Conservation (phyloP, 2,329 filamentous ascomycete species). For the Paraphaeosphaeria minitans region DNA sequence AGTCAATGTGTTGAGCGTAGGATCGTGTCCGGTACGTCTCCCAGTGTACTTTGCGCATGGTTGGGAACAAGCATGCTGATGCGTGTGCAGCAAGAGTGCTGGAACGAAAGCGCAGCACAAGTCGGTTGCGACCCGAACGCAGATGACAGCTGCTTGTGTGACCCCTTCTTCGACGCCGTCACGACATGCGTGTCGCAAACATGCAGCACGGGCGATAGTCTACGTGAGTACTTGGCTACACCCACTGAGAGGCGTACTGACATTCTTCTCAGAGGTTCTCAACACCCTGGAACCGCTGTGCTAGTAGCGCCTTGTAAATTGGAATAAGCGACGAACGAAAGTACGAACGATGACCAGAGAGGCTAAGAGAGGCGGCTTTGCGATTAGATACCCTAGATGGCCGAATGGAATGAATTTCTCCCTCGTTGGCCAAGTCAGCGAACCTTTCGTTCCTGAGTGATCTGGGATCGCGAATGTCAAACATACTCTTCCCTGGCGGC, state of each 20-base stretch:
- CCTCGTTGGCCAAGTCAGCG: too few species aligned
- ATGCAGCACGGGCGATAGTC: constrained; percentile 38
- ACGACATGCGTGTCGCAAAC: constrained; percentile 34
- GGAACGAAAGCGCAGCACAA: constrained; percentile 37
- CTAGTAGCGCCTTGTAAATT: not conserved
- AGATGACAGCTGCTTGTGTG: constrained; percentile 40
- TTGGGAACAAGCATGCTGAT: constrained; percentile 4
- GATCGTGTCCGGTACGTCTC: constrained; percentile 33
- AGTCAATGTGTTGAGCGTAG: constrained; percentile 21
- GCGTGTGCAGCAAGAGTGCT: constrained; percentile 33
- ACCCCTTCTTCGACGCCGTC: constrained; percentile 40
- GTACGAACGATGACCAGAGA: not conserved
- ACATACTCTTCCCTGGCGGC: too few species aligned
- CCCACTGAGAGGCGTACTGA: not conserved
- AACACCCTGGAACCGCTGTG: constrained; percentile 8
- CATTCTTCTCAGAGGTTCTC: not conserved
- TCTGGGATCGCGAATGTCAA: too few species aligned
- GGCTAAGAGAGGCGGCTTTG: constrained; percentile 7
- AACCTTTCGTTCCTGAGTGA: too few species aligned
- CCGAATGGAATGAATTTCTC: constrained; percentile 2
- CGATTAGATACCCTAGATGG: constrained; percentile 8
- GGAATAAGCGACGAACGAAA: not conserved
- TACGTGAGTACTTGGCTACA: constrained; percentile 29
- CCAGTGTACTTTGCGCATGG: not conserved
- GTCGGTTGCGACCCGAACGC: constrained; percentile 38